Conservation (phyloP, 83 land plant genomes). For the Picea engelmannii region DNA sequence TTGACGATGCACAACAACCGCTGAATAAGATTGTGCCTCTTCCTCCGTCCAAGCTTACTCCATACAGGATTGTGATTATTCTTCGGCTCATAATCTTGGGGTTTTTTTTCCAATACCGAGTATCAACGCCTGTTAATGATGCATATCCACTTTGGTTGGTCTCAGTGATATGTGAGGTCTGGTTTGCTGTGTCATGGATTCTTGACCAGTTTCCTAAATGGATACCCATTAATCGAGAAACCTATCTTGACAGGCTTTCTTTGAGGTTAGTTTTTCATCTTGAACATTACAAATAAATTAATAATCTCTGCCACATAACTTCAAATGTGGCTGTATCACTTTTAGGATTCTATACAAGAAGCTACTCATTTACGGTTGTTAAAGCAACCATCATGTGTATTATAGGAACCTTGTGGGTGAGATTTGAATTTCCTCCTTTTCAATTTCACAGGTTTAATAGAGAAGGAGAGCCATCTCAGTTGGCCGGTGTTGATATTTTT, state of each 20-base stretch:
- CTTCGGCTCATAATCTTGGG: conserved; percentile 75
- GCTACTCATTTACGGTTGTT: too few relatives aligned
- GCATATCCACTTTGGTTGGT: conserved; percentile 76
- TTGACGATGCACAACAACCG: conserved; percentile 77
- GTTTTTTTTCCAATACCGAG: conserved; percentile 72
- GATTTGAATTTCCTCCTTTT: too few relatives aligned
- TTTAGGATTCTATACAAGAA: too few relatives aligned
- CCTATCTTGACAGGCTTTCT: conserved; percentile 65
- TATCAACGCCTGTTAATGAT: conserved; percentile 63
- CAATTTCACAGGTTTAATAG: conserved; percentile 68
- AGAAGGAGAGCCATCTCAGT: conserved; percentile 70
- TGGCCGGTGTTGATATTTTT: conserved; percentile 42
- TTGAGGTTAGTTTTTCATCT: too few relatives aligned
- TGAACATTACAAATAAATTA: too few relatives aligned
- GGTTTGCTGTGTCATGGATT: conserved; percentile 83
- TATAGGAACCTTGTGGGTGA: too few relatives aligned
- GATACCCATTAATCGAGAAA: conserved; percentile 64
- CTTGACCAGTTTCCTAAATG: conserved; percentile 87
- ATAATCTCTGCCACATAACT: too few relatives aligned
- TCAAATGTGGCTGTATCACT: too few relatives aligned
- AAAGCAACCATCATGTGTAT: too few relatives aligned
- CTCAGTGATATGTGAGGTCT: conserved; percentile 71
- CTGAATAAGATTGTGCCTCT: conserved; percentile 65
- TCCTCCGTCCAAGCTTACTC: conserved; percentile 63
- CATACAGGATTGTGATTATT: conserved; percentile 68